Evolutionary conservation across 495 filamentous ascomycete genomes (phyloP), one percentile per base, ranked within the genome.

Genomic region (Tuber umbilicatum): DNA sequence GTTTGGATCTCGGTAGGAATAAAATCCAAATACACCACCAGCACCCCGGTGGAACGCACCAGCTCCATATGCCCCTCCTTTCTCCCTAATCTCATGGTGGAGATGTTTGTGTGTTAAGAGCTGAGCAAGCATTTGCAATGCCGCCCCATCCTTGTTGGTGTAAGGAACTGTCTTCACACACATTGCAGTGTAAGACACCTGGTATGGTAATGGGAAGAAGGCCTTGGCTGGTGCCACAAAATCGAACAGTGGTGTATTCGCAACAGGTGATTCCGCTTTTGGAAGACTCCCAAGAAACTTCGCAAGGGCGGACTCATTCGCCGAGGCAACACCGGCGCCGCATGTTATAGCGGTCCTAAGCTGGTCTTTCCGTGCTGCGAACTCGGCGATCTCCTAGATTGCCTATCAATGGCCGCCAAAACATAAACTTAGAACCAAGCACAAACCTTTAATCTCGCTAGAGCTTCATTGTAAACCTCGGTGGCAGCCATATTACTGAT

Each of bases 1-100:
- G 82, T 97, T 97, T n/a, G 96, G 95, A 84, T 99, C 95, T 23
- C 95, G 90, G 85, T 98, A 99, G 75, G 91, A 94, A 85, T 94
- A 97, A 84, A 97, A 94, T 50, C 93, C 93, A 79, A 99, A 97
- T 2, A 95, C 80, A 31, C 95, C 95, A 77, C 91, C 90, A 4
- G 96, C 81, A 5, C 90, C 89, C 16, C 89, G 88, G 68, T 91
- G 89, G 84, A 93, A 96, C 19, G 96, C 94, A 23, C 93, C 92
- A 27, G 93, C 94, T 74, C 95, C 95, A 79, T 99, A 99, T 16
- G 95, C 95, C 64, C 95, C 95, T 14, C 95, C 95, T 83, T 99
- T 99, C 84, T 99, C 95, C 42, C 95, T 91, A 74, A 99, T 97
- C 82, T 98, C 96, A 80, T 96, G 96, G 83, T 98, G 95, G 17